Percentiles rank a stretch among this genome's conserved stretches.
Conservation (phyloP, 192 early-diverging fungal genomes). For the Coemansia sp. region DNA sequence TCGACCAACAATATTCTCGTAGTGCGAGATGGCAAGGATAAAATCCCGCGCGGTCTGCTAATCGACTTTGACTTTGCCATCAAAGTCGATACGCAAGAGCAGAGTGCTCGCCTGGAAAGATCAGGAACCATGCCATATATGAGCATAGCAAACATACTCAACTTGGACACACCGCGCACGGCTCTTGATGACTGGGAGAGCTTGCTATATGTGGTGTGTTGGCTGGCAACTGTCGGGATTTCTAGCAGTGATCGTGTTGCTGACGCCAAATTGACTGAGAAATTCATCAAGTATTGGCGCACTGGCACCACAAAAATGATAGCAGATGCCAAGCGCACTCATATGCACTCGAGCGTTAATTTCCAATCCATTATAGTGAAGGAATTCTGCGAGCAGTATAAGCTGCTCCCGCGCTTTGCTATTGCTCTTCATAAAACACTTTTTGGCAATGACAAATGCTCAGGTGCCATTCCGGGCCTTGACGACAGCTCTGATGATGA, state of each 20-base stretch:
- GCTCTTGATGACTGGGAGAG: slow-evolving; percentile 29
- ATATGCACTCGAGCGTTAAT: slow-evolving; percentile 9
- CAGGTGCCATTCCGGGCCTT: not conserved
- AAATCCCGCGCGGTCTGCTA: slow-evolving; percentile 6
- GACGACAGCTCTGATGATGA: too few species aligned
- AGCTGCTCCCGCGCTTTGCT: not conserved
- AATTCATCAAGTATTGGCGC: not conserved
- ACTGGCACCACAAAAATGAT: not conserved
- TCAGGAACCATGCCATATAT: slow-evolving; percentile 24
- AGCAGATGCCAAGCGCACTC: slow-evolving; percentile 4
- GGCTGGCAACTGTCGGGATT: slow-evolving; percentile 19
- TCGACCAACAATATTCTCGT: slow-evolving; percentile 31
- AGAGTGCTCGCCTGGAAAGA: not conserved
- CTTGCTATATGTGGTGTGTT: slow-evolving; percentile 24
- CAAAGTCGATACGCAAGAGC: not conserved
- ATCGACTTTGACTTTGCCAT: slow-evolving; percentile 34
- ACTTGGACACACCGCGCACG: not conserved
- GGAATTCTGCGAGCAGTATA: not conserved
- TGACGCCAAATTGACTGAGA: not conserved
- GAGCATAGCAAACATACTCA: slow-evolving; percentile 31
- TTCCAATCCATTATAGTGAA: not conserved
- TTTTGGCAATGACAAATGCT: slow-evolving; percentile 1
- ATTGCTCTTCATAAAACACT: not conserved
- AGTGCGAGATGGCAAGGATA: not conserved
- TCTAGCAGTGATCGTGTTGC: not conserved